Evolutionary conservation across 2,329 filamentous ascomycete species (phyloP).

Genomic region (Aureobasidium sp.): DNA sequence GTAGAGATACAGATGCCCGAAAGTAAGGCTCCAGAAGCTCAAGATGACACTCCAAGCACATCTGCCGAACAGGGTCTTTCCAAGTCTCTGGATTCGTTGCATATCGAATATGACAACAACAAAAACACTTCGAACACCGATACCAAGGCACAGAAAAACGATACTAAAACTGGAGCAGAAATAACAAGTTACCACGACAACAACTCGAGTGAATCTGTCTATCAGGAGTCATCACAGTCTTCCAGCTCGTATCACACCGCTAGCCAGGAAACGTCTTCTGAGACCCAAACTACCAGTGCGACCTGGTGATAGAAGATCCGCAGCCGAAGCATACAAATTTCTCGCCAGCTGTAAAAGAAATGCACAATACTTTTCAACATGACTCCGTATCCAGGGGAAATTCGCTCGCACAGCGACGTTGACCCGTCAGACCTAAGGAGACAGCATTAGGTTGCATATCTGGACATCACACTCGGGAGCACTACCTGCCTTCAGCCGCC

Average conservation of each 20-base stretch:
- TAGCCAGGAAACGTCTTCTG: neutral
- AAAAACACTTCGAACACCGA: neutral
- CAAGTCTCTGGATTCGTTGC: neutral
- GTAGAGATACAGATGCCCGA: neutral
- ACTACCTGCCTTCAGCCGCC: neutral
- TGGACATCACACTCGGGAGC: neutral
- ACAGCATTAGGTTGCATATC: neutral
- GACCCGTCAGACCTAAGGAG: no score
- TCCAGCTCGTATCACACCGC: neutral
- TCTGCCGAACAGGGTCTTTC: neutral
- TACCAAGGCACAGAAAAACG: neutral
- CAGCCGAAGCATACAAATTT: neutral
- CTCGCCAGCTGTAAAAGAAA: neutral
- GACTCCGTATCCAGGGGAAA: neutral
- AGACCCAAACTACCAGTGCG: neutral
- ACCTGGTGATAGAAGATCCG: neutral
- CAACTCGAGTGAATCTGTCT: neutral
- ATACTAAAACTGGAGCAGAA: neutral
- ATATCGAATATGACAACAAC: neutral
- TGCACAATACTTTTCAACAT: neutral
- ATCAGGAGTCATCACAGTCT: neutral
- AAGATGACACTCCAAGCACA: neutral
- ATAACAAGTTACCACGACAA: neutral
- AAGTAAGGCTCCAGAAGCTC: neutral
- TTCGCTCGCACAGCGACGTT: neutral